phyloP scores from a whole-genome alignment of 495 filamentous ascomycete species.

The Aspergillus diversus region DNA sequence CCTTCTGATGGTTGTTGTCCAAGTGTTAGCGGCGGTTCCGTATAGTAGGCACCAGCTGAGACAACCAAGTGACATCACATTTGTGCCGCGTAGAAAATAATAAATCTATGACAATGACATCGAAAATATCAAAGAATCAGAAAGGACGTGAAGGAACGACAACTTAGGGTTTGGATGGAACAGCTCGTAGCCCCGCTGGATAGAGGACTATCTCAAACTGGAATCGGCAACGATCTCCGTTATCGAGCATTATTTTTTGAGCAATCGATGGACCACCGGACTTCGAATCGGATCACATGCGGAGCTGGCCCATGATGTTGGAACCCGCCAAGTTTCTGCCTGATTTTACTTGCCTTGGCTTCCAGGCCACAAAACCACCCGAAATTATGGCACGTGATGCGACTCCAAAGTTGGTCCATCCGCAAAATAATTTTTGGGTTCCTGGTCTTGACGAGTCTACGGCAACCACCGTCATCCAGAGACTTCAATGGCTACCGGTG shows the following conservation, averaged over 20 bases:
- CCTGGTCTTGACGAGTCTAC: conserved; percentile 22
- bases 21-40: conserved; percentile 7
- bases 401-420: conserved; percentile 22
- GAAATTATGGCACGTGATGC: conserved; percentile 20
- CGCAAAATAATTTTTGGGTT: conserved; percentile 43
- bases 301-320: conserved; percentile 13
- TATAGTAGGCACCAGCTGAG: conserved; percentile 29
- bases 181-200: background rate
- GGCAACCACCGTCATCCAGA: conserved; percentile 25
- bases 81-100: conserved; percentile 6
- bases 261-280: too few relatives aligned
- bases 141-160: conserved; percentile 2
- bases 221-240: conserved; percentile 19
- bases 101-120: background rate
- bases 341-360: conserved; percentile 1
- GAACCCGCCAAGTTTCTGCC: conserved; percentile 1
- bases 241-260: too few relatives aligned
- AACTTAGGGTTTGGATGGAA: too few relatives aligned
- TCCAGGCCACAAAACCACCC: conserved; percentile 14
- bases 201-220: background rate
- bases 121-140: background rate
- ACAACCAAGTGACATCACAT: conserved; percentile 31
- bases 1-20: conserved; percentile 27
- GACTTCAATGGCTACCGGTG: conserved; percentile 46
- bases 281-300: conserved; percentile 23